Conservation (phyloP, 805 yeast species). For the Starmerella khaoyaiensis region DNA sequence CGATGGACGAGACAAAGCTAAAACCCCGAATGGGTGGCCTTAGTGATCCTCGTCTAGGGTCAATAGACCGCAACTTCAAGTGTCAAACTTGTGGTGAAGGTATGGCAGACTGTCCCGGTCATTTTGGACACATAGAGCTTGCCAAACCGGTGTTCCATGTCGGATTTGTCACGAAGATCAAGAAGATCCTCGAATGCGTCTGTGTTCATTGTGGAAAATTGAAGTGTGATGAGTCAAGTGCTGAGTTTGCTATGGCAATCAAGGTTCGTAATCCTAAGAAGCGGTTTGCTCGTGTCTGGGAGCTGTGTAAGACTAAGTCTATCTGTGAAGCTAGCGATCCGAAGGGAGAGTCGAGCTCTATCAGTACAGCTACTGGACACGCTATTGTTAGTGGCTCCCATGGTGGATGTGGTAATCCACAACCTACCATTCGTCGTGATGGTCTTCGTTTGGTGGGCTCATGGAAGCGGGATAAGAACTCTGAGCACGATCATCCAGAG, state of each 20-base stretch:
- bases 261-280: constrained; percentile 87
- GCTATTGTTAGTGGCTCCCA: constrained; percentile 36
- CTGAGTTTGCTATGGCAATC: constrained; percentile 74
- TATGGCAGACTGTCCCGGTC: constrained; percentile 99
- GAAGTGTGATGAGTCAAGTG: constrained; percentile 70
- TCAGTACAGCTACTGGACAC: constrained; percentile 65
- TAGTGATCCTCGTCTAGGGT: constrained; percentile 93
- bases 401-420: constrained; percentile 97
- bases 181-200: constrained; percentile 88
- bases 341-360: constrained; percentile 66
- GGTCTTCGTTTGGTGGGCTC: constrained; percentile 94
- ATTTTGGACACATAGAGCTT: constrained; percentile 95
- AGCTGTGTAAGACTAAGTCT: constrained; percentile 79
- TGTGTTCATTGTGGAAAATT: constrained; percentile 99
- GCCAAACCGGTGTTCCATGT: constrained; percentile 98
- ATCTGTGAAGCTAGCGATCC: constrained; percentile 65
- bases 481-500: constrained; percentile 82
- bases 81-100: constrained; percentile 99
- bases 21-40: constrained; percentile 94
- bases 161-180: constrained; percentile 80
- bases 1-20: constrained; percentile 96
- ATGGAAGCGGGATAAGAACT: constrained; percentile 85
- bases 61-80: constrained; percentile 91
- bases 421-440: constrained; percentile 90
- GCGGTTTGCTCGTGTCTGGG: constrained; percentile 95